Base-by-base conservation (phyloP, 192 early-diverging fungal species). In the Linnemannia schmuckeri region DNA sequence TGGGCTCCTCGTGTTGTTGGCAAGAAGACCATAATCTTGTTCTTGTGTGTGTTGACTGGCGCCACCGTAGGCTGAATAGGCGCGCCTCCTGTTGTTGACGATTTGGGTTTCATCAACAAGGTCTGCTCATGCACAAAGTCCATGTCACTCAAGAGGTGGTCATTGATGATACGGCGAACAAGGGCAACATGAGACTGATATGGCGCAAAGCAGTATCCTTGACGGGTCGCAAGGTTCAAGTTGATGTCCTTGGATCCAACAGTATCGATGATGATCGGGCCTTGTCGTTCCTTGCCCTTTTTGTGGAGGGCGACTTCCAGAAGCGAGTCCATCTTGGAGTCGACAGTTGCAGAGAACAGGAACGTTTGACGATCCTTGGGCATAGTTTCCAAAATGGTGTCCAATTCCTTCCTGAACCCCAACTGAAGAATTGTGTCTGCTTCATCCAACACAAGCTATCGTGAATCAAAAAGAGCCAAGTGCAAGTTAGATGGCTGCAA, bases 331-430 rank as follows among this genome's bases (percentile, higher is more conserved):
- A 99, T 94, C 70, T 94, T 92, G 0, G 74, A 66, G 18, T 95
- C 94, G 10, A 99, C 87, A 7, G 98, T 99, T 4, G 98, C 98
- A 6, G 97, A 98, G 82, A 98, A 98, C 80, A 99, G 93, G 80
- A 97, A 94, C 3, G 97, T 98, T 85, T 97, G 94, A 54, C 98
- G 94, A 15, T 95, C 77, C 20, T 83, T 80, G 8, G 97, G 96
- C 49, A 96, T 85, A 1, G 82, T 57, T 4, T 75, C 55, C 6
- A 93, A 55, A 78, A 99, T 96, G 18, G 87, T 75, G 41, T 97
- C 92, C n/a, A 99, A 88, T 82, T 97, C 96, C 18, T 89, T 82
- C 77, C 95, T 94, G 91, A 99, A 98, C 1, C 97, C 97, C 93
- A 97, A 93, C 55, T 99, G 96, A 40, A 99, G 88, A 75, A 99